phyloP scores from a whole-genome alignment of 2,329 filamentous ascomycete species.

The Coleophoma cylindrospora region DNA sequence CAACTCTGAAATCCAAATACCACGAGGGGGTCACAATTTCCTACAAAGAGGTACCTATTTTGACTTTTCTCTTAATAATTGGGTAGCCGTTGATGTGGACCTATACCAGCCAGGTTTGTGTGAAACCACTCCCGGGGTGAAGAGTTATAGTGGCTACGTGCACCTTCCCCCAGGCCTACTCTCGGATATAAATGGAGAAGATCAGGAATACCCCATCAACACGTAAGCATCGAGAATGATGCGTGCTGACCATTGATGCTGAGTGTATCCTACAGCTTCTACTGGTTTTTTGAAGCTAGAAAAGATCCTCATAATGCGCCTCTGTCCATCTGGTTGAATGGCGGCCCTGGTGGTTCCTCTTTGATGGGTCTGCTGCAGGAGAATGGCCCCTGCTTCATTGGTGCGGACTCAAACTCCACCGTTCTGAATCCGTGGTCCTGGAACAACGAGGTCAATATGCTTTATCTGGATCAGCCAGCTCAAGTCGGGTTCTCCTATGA shows the following conservation, averaged over 20 bases:
- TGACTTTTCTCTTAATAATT: neutral
- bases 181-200: slow-evolving; percentile 3
- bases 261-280: slow-evolving; percentile 19
- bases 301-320: slow-evolving; percentile 39
- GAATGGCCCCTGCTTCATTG: slow-evolving; percentile 37
- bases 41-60: slow-evolving; percentile 7
- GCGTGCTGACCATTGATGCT: neutral
- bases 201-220: slow-evolving; percentile 7
- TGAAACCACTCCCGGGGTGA: slow-evolving; percentile 14
- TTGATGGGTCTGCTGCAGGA: slow-evolving; percentile 56
- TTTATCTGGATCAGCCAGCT: neutral
- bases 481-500: too few species aligned
- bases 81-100: neutral
- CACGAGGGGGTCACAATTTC: slow-evolving; percentile 9
- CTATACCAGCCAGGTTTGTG: slow-evolving; percentile 23
- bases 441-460: slow-evolving; percentile 32
- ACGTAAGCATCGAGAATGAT: slow-evolving; percentile 2
- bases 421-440: slow-evolving; percentile 41
- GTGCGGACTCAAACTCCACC: neutral
- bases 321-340: slow-evolving; percentile 57
- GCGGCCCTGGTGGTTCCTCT: slow-evolving; percentile 56
- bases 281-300: slow-evolving; percentile 37
- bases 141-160: slow-evolving; percentile 13
- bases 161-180: slow-evolving; percentile 7
- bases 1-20: slow-evolving; percentile 7